Evolutionary conservation across 2,329 filamentous ascomycete genomes (phyloP), one percentile per base, ranked within the genome.

Genomic region (Sporothrix euskadiensis): DNA sequence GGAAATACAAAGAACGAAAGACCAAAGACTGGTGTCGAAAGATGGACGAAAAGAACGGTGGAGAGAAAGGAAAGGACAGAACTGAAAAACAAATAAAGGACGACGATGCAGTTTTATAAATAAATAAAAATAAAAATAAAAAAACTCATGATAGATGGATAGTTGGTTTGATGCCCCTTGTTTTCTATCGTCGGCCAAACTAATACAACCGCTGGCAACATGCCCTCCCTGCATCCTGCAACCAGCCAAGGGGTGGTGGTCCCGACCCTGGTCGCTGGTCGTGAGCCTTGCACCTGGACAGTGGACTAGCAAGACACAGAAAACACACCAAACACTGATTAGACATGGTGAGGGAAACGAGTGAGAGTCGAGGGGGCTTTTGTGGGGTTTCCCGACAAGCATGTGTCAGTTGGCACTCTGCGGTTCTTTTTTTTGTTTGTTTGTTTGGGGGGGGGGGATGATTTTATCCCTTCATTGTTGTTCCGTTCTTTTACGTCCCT

Each of bases 1-100:
- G 8, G 22, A 63, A 39, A 61, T 4, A 47, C 61, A 66, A 66
- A 65, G 39, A 65, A 65, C 61, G 39, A 47, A 26, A 26, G 52
- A 56, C 52, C 52, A 10, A 14, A 56, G 52, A 56, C 52, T 56
- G 22, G 22, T 26, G 52, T 26, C 52, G 30, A 56, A 47, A 41
- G 32, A 61, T 39, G 57, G 57, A 61, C 41, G 61, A 65, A 65
- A 30, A 66, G 39, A 63, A 59, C 30, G 56, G 56, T 59, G 19
- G 35, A 22, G 49, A 32, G 16, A 52, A 10, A 26, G 26, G 16
- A 22, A n/a, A 22, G 61, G n/a, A 63, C 26, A 12, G 22, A 44
- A 63, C 10, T 30, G 32, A 47, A 4, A 35, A 19, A 12, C 52
- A 70, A 70, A 22, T 1, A 35, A 26, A 41, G 32, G 19, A 69